Evolutionary conservation across 495 filamentous ascomycete species (phyloP), one percentile per base, ranked within the genome.

Genomic region (Chaetomium cochliodes): DNA sequence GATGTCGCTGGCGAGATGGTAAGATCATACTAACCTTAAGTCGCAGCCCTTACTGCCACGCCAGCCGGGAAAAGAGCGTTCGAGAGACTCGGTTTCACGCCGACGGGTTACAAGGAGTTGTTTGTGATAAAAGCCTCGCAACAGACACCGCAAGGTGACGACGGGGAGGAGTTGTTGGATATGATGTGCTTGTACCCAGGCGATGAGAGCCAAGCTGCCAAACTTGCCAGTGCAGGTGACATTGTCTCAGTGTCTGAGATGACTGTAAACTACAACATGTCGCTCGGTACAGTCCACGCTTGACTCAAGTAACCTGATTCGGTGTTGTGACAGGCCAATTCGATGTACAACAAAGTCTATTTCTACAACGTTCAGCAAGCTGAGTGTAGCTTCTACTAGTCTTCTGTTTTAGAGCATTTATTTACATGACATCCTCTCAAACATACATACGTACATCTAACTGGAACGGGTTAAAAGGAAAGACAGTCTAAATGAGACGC

Each of bases 41-140:
- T 22, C 26, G 74, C 26, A 76, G 74, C 74, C 2, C 69, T 76
- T 25, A 73, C 71, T 4, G 74, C 74, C 3, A 74, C 71, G 1
- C 37, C 62, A 3, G 68, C 64, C 9, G 74, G 74, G 7, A 70
- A 67, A 18, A 68, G 57, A 42, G 62, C 66, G 11, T 76, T 72
- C 54, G 46, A 64, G 20, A 67, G 71, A 9, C 46, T 73, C 54
- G 72, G 71, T 0, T 76, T 74, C 51, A 39, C 30, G 18, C 55
- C 68, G 0, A 76, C 74, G 1, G 74, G 74, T 4, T 76, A 76
- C 23, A 59, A 30, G 22, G 74, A 76, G 63, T 57, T 69, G 0
- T 73, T 76, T 59, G 59, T 70, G 28, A 11, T n/a, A 5, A 52
- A 42, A 15, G 23, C 16, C 4, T 11, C 22, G 9, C 41, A 8